Percentiles rank a stretch among this genome's conserved stretches.
These are phyloP conservation scores for Fraxinus platypoda DNA, from an alignment of 305 asterid genomes.

Conservation along the genomic window DNA sequence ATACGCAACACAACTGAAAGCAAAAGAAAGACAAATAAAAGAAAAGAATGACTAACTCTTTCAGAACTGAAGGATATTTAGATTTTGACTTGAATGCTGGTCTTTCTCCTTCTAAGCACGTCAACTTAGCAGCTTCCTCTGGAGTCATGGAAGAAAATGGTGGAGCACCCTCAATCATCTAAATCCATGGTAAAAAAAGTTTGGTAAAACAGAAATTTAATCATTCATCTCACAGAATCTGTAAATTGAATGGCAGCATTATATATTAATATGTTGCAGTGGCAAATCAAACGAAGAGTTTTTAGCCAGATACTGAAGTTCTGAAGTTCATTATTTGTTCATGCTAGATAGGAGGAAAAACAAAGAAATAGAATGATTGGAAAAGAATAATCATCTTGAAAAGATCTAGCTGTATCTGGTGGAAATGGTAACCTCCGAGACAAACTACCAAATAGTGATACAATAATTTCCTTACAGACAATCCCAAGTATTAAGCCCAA, in stretches of 20 bases:
- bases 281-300: neutral
- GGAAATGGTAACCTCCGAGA: neutral
- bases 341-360: constrained; percentile 5
- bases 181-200: constrained; percentile 20
- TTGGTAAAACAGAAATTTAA: neutral
- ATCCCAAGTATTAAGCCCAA: neutral
- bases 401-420: neutral
- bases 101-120: constrained; percentile 73
- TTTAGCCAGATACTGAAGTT: neutral
- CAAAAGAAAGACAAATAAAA: neutral
- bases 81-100: constrained; percentile 82
- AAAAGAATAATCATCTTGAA: neutral
- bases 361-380: neutral
- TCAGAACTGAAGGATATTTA: constrained; percentile 73
- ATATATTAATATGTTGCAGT: neutral
- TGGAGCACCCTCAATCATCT: constrained; percentile 90
- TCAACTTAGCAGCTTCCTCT: constrained; percentile 60
- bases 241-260: neutral
- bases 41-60: constrained; percentile 57
- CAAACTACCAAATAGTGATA: neutral
- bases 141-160: constrained; percentile 82
- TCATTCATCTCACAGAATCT: constrained; percentile 6
- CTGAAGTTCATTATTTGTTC: constrained; percentile 4
- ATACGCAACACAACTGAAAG: neutral
- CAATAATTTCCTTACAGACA: neutral